These are phyloP conservation scores for Schwanniomyces occidentalis DNA, from an alignment of 805 yeast species.

Conservation along the genomic window DNA sequence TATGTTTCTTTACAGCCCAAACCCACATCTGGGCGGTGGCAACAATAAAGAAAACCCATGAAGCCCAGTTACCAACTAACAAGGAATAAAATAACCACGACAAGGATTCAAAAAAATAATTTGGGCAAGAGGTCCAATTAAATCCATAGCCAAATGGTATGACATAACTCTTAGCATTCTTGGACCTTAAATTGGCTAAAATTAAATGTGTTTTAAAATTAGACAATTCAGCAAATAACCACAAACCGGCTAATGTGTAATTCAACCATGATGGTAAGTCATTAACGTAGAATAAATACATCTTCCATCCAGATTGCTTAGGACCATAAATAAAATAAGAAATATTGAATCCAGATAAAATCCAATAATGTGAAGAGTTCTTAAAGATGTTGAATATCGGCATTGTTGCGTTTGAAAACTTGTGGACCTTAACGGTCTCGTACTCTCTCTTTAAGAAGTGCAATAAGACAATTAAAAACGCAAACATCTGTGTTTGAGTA, in stretches of 20 bases:
- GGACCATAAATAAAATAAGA: constrained; percentile 50
- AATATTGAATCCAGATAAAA: constrained; percentile 69
- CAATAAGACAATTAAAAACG: constrained; percentile 57
- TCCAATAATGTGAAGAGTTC: constrained; percentile 91
- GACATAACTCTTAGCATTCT: constrained; percentile 53
- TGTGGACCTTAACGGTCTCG: constrained; percentile 83
- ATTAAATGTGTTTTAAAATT: constrained; percentile 72
- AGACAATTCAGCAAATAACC: constrained; percentile 64
- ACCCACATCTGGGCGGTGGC: constrained; percentile 81
- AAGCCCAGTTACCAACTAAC: constrained; percentile 74
- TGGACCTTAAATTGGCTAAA: constrained; percentile 57
- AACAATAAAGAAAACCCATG: constrained; percentile 68
- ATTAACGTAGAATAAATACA: constrained; percentile 45
- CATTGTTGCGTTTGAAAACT: constrained; percentile 89
- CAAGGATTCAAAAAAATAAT: constrained; percentile 84
- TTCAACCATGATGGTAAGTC: constrained; percentile 33
- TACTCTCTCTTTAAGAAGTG: constrained; percentile 88
- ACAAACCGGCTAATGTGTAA: constrained; percentile 40
- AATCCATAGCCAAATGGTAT: constrained; percentile 88
- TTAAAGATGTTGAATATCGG: constrained; percentile 84
- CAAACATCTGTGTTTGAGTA: constrained; percentile 52
- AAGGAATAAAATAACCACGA: constrained; percentile 74
- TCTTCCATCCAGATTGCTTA: constrained; percentile 17
- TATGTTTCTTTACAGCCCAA: constrained; percentile 91
- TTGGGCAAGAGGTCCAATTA: constrained; percentile 82